These are phyloP conservation scores for Claviceps monticola DNA, from an alignment of 2,329 filamentous ascomycete genomes.

Conservation along the genomic window DNA sequence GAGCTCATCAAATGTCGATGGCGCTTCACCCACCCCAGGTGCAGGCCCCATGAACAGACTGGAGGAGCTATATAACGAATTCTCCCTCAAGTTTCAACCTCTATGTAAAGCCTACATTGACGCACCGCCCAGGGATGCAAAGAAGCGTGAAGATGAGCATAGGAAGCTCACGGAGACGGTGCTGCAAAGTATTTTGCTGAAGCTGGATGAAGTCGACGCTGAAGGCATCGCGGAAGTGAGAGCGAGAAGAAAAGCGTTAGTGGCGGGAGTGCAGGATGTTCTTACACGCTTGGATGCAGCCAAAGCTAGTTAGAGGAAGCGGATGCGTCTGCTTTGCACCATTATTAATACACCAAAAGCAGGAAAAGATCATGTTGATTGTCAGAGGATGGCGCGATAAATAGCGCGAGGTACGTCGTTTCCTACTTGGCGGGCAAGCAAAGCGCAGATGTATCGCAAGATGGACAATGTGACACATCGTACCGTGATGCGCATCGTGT, in stretches of 20 bases:
- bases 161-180: conserved; percentile 63
- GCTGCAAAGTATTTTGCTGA: conserved; percentile 61
- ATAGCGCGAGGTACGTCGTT: not conserved
- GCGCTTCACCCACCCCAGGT: conserved; percentile 16
- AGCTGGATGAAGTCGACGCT: conserved; percentile 63
- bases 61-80: conserved; percentile 49
- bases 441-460: not conserved
- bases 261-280: conserved; percentile 55
- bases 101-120: conserved; percentile 47
- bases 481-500: not conserved
- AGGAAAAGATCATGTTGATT: not conserved
- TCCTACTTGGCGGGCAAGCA: not conserved
- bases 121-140: conserved; percentile 48
- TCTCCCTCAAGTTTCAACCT: conserved; percentile 51
- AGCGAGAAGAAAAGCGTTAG: conserved; percentile 53
- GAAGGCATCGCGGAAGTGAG: conserved; percentile 54
- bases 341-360: not conserved
- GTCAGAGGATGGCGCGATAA: not conserved
- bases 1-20: conserved; percentile 26
- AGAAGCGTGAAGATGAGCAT: conserved; percentile 61
- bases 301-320: conserved; percentile 10
- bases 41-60: conserved; percentile 40
- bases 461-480: not conserved
- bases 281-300: conserved; percentile 48
- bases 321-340: not conserved